Base-by-base conservation (phyloP, 768 basidiomycete species). In the Lyophyllum atratum region DNA sequence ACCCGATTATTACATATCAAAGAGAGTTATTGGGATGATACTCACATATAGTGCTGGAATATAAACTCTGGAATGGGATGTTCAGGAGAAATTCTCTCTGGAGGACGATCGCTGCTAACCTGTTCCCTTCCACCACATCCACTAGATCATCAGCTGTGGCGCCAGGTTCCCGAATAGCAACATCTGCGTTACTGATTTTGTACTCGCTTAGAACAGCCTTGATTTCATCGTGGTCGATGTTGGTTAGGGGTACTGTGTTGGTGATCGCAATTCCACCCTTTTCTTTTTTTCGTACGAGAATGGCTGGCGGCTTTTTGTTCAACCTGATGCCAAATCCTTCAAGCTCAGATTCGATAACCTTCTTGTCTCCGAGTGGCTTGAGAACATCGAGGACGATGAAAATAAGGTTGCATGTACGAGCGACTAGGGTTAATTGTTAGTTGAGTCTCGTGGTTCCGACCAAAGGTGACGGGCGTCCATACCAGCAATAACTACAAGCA, bases 341-440 rank as follows among this genome's bases (percentile, higher is more conserved):
- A 58, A 99, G 76, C 71, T 99, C 97, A 31, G 79, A 67, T 74
- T 98, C 94, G 56, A 99, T 93, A 65, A 97, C 76, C 56, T 82
- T 89, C 68, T 97, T 94, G 78, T 98, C 96, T 24, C 90, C 92
- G 17, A 98, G 84, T n/a, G 97, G 97, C 75, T 98, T 99, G 33
- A 97, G 84, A 25, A 99, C 97, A 67, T 99, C 97, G 48, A 99
- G 85, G 26, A 98, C 92, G 71, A 99, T 98, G 74, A 98, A 98
- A 59, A 99, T 98, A 33, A 98, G 86, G 72, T 98, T 93, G 72
- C 97, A 98, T 39, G 97, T 98, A 58, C 97, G 87, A 8, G 97
- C 96, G 62, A 99, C 97, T 93, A 74, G 26, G n/a, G 43, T 42
- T 31, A 47, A 54, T 26, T 21, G 47, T 58, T 21, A 58, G 43